phyloP scores from a whole-genome alignment of 2,329 filamentous ascomycete genomes.

The Hypoxylon sp. region DNA sequence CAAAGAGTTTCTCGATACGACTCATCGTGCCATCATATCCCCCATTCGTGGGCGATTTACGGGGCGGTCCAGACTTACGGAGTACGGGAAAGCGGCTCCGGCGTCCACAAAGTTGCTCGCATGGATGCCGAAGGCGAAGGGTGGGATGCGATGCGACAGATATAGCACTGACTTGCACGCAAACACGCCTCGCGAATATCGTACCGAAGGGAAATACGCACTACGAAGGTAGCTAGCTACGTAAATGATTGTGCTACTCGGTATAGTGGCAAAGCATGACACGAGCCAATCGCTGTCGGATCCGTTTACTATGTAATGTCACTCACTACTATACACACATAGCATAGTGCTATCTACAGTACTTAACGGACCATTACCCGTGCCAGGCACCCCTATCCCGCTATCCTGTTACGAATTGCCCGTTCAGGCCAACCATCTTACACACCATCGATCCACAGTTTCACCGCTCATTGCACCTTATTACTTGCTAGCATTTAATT shows the following conservation, averaged over 20 bases:
- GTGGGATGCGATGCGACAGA: conserved; percentile 38
- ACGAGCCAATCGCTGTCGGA: neutral
- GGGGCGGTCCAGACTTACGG: conserved; percentile 38
- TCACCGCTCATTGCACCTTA: conserved; percentile 46
- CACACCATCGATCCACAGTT: conserved; percentile 46
- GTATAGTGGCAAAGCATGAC: conserved; percentile 5
- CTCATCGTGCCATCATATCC: conserved; percentile 34
- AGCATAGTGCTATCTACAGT: conserved; percentile 18
- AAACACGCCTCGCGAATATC: conserved; percentile 7
- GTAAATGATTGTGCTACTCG: conserved; percentile 14
- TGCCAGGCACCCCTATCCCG: conserved; percentile 20
- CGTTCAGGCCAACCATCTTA: conserved; percentile 30
- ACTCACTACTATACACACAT: neutral
- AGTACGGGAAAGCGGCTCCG: conserved; percentile 44
- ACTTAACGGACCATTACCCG: conserved; percentile 38
- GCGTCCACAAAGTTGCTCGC: conserved; percentile 29
- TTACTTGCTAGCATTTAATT: conserved; percentile 37
- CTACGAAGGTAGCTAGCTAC: neutral
- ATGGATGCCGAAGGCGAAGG: conserved; percentile 38
- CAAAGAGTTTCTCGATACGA: conserved; percentile 41
- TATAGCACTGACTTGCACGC: conserved; percentile 28
- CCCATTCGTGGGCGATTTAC: conserved; percentile 24
- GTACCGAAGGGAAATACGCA: conserved; percentile 8
- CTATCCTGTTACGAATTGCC: conserved; percentile 28
- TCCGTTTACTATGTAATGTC: conserved; percentile 6